A percentile compares a stretch with the other conserved stretches of the same genome.
Evolutionary conservation across 2,329 filamentous ascomycete species (phyloP).

Genomic region (Fusarium proliferatum): DNA sequence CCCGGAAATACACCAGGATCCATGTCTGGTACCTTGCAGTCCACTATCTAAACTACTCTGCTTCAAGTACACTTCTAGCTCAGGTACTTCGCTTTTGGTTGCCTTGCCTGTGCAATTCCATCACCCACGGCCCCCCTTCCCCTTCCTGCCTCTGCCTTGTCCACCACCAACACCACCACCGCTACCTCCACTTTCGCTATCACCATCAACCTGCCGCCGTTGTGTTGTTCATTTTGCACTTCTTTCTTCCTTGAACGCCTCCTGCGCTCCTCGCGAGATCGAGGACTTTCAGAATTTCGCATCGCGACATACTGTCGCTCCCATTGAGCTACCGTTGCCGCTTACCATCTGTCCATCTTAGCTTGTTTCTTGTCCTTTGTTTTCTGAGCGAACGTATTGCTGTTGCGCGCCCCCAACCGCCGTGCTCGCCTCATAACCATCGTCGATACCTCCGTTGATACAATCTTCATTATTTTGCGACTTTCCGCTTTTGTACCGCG

Average conservation of each 20-base stretch:
- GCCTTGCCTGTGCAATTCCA: slow-evolving; percentile 38
- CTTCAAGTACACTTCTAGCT: slow-evolving; percentile 30
- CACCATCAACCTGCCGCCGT: slow-evolving; percentile 37
- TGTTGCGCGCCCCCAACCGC: slow-evolving; percentile 27
- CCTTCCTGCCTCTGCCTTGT: slow-evolving; percentile 34
- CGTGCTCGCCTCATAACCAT: slow-evolving; percentile 16
- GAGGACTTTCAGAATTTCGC: slow-evolving; percentile 16
- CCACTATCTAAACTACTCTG: slow-evolving; percentile 22
- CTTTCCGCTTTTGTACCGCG: slow-evolving; percentile 3
- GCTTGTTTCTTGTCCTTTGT: slow-evolving; percentile 26
- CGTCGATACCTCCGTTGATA: slow-evolving; percentile 16
- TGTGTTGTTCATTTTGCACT: slow-evolving; percentile 34
- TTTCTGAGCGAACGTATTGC: slow-evolving; percentile 18
- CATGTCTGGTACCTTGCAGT: slow-evolving; percentile 36
- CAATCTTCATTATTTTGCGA: slow-evolving; percentile 7
- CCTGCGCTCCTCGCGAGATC: slow-evolving; percentile 32
- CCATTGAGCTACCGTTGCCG: slow-evolving; percentile 30
- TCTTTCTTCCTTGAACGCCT: slow-evolving; percentile 27
- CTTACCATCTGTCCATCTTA: slow-evolving; percentile 9
- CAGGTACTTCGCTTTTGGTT: slow-evolving; percentile 29
- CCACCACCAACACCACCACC: slow-evolving; percentile 30
- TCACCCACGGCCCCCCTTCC: slow-evolving; percentile 32
- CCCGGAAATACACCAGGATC: slow-evolving; percentile 32
- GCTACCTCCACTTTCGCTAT: slow-evolving; percentile 38
- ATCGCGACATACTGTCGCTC: slow-evolving; percentile 27